Evolutionary conservation across 176 grass and related monocot genomes (phyloP).

Genomic region (Tillandsia leiboldiana): DNA sequence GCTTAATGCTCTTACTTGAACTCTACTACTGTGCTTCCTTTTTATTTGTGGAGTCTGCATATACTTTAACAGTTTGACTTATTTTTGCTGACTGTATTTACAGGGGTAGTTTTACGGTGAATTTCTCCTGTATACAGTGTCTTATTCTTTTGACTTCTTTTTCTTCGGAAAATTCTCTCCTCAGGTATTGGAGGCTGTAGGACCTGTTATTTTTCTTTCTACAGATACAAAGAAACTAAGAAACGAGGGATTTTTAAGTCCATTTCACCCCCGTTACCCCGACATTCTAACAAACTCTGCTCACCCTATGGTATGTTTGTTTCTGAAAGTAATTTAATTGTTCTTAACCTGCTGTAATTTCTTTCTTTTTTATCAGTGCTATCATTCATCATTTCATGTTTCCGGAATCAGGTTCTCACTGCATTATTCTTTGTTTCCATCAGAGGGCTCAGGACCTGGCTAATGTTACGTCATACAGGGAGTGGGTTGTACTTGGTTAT

Average conservation of each 20-base stretch:
- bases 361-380: slow-evolving; percentile 11
- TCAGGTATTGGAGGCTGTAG: slow-evolving; percentile 93
- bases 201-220: slow-evolving; percentile 95
- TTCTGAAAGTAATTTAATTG: slow-evolving; percentile 9
- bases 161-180: slow-evolving; percentile 18
- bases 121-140: background rate
- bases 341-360: slow-evolving; percentile 3
- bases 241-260: slow-evolving; percentile 98
- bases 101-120: background rate
- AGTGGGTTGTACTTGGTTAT: slow-evolving; percentile 95
- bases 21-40: too few relatives aligned
- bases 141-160: slow-evolving; percentile 13
- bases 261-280: slow-evolving; percentile 97
- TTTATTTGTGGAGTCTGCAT: too few relatives aligned
- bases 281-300: slow-evolving; percentile 98
- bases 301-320: slow-evolving; percentile 79
- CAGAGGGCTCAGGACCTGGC: slow-evolving; percentile 99
- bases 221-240: slow-evolving; percentile 95
- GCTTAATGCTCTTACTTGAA: too few relatives aligned
- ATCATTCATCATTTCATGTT: background rate
- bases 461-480: slow-evolving; percentile 92
- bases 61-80: too few relatives aligned
- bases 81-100: too few relatives aligned
- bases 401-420: background rate
- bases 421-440: slow-evolving; percentile 26